phyloP scores from a whole-genome alignment of 176 grass and related monocot species.

The Typha latifolia region DNA sequence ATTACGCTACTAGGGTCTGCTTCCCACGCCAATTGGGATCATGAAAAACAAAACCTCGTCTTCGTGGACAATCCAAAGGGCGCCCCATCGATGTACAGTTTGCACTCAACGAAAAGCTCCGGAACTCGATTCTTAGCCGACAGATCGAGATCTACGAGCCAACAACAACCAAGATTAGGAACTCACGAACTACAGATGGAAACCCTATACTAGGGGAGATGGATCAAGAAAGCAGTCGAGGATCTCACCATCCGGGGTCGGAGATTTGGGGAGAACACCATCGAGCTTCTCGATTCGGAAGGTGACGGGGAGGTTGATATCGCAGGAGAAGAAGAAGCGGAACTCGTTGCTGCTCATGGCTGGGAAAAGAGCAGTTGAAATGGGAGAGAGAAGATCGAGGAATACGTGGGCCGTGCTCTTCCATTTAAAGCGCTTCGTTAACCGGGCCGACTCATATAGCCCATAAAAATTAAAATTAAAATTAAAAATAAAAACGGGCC shows the following conservation, averaged over 20 bases:
- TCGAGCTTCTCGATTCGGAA: slow-evolving; percentile 53
- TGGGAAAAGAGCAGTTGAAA: too few species aligned
- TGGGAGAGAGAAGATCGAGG: too few species aligned
- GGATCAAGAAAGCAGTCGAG: background rate
- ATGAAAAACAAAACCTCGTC: slow-evolving; percentile 41
- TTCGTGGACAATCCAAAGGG: slow-evolving; percentile 64
- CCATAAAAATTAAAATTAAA: too few species aligned
- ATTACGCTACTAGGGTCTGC: background rate
- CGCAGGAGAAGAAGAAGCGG: slow-evolving; percentile 85
- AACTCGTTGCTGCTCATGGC: slow-evolving; percentile 35
- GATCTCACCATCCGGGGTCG: slow-evolving; percentile 5
- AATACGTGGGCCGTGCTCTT: too few species aligned
- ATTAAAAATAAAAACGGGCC: too few species aligned
- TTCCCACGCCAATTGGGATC: background rate
- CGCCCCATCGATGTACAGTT: slow-evolving; percentile 63
- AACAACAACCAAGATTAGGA: background rate
- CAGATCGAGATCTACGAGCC: slow-evolving; percentile 21
- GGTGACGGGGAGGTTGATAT: slow-evolving; percentile 77
- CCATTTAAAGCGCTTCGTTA: too few species aligned
- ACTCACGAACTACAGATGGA: background rate
- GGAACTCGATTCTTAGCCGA: slow-evolving; percentile 21
- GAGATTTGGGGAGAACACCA: slow-evolving; percentile 25
- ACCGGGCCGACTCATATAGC: too few species aligned
- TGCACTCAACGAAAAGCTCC: slow-evolving; percentile 80
- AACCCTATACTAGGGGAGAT: background rate